A percentile compares a stretch with the other conserved stretches of the same genome.
Conservation (phyloP, 2,329 filamentous ascomycete genomes). For the Colletotrichum theobromicola region DNA sequence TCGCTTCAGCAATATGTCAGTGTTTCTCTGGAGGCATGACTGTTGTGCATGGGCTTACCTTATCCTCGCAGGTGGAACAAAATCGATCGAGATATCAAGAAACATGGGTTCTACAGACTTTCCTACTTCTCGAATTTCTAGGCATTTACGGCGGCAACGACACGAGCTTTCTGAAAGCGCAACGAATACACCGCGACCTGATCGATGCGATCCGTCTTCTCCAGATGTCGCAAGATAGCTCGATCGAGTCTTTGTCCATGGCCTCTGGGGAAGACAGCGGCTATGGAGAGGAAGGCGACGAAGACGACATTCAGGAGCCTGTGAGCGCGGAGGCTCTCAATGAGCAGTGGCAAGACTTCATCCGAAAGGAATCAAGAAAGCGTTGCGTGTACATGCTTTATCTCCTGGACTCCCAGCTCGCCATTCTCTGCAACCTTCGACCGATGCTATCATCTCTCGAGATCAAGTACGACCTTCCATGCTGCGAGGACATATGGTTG, state of each 20-base stretch:
- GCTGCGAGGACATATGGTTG: conserved; percentile 4
- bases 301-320: background rate
- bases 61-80: background rate
- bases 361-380: background rate
- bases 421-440: conserved; percentile 2
- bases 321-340: background rate
- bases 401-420: conserved; percentile 2
- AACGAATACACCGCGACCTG: conserved; percentile 2
- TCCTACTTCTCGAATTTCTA: conserved; percentile 3
- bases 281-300: background rate
- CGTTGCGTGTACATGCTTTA: conserved; percentile 11
- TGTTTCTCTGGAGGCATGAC: background rate
- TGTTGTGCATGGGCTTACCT: fast-evolving
- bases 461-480: conserved; percentile 11
- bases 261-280: background rate
- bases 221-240: conserved; percentile 8
- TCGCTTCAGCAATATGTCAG: conserved; percentile 6
- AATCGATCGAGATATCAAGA: conserved; percentile 10
- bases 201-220: conserved; percentile 4
- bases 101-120: conserved; percentile 6
- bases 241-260: background rate
- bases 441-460: conserved; percentile 8
- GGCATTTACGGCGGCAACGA: conserved; percentile 9
- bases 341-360: background rate
- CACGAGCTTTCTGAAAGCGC: conserved; percentile 2